Evolutionary conservation across 331 rosid genomes (phyloP).

Genomic region (Rhamnella rubrinervis): DNA sequence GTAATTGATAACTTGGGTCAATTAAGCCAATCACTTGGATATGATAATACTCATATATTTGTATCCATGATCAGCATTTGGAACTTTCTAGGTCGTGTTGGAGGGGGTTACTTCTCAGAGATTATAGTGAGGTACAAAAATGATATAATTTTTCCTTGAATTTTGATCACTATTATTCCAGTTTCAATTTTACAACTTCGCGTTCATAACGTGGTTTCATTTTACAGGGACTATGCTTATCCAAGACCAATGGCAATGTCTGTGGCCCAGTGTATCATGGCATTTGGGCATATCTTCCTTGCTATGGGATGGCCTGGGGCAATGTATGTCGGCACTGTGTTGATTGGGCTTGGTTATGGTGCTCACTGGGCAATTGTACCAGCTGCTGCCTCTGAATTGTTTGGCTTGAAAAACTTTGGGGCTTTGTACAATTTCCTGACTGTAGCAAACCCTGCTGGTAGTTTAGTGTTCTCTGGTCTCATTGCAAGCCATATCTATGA

Average conservation of each 20-base stretch:
- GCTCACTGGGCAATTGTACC: conserved; percentile 54
- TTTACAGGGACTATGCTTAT: conserved; percentile 48
- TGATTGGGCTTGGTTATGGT: conserved; percentile 44
- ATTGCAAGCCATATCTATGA: conserved; percentile 47
- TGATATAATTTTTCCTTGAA: neutral
- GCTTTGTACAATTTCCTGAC: conserved; percentile 51
- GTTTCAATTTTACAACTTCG: neutral
- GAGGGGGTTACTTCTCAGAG: conserved; percentile 52
- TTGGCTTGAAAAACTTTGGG: conserved; percentile 50
- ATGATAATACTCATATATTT: conserved; percentile 37
- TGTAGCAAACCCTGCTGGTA: conserved; percentile 42
- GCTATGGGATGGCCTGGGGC: conserved; percentile 51
- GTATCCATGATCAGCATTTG: conserved; percentile 54
- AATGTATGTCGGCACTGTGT: conserved; percentile 40
- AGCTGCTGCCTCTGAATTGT: conserved; percentile 52
- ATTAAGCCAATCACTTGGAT: conserved; percentile 41
- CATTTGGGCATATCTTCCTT: conserved; percentile 41
- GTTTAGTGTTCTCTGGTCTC: conserved; percentile 36
- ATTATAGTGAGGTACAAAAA: conserved; percentile 40
- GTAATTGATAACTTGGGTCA: conserved; percentile 54
- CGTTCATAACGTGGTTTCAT: neutral
- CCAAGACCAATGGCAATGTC: conserved; percentile 50
- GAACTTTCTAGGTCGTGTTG: conserved; percentile 58
- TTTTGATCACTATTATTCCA: neutral
- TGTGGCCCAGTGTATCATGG: conserved; percentile 40